These are phyloP conservation scores for Panicum hallii DNA, from an alignment of 202 grass and related monocot genomes.

Conservation along the genomic window DNA sequence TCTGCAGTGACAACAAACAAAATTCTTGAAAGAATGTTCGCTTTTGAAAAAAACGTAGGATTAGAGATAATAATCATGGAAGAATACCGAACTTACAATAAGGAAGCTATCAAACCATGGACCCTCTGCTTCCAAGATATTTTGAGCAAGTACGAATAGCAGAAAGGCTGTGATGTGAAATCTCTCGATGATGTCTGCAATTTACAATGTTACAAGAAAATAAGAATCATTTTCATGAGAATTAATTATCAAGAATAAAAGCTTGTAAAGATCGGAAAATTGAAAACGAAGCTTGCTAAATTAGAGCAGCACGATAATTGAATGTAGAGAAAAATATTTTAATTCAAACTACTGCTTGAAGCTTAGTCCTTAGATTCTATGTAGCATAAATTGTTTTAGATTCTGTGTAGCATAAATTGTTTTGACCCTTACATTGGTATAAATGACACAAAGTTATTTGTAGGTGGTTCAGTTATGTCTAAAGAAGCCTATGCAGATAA, in stretches of 20 bases:
- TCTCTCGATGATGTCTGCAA: conserved; percentile 90
- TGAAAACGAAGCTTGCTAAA: conserved; percentile 2
- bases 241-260: conserved; percentile 25
- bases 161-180: conserved; percentile 96
- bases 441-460: conserved; percentile 24
- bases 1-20: conserved; percentile 64
- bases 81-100: conserved; percentile 55
- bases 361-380: not conserved
- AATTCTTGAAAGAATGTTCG: not conserved
- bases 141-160: conserved; percentile 95
- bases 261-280: not conserved
- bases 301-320: not conserved
- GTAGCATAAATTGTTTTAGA: not conserved
- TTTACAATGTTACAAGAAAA: conserved; percentile 20
- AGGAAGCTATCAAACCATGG: conserved; percentile 89
- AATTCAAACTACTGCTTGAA: conserved; percentile 17
- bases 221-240: conserved; percentile 2
- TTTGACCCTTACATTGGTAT: conserved; percentile 29
- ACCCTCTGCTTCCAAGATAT: conserved; percentile 98
- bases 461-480: conserved; percentile 1
- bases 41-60: not conserved
- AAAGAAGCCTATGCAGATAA: not conserved
- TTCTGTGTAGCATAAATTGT: not conserved
- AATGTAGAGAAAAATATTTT: conserved; percentile 26
- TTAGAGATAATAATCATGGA: conserved; percentile 7